Conservation (phyloP, 805 yeast species). For the Kuraishia ogatae region DNA sequence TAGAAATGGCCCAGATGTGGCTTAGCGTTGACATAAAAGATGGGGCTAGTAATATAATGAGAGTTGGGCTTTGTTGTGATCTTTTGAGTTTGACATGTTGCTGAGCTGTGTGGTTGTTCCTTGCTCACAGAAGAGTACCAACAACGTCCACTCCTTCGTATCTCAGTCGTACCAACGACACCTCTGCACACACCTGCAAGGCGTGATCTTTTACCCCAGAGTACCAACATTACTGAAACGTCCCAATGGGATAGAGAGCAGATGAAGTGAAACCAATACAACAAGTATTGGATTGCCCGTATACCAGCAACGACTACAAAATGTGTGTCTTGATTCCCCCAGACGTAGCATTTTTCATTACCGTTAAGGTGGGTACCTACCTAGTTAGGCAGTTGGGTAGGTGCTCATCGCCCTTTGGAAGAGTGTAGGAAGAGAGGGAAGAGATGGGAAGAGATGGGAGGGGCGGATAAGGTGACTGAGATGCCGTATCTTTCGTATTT, state of each 20-base stretch:
- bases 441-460: no score
- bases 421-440: no score
- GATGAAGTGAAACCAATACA: no score
- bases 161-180: background rate
- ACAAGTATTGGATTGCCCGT: no score
- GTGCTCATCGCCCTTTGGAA: no score
- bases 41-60: slow-evolving; percentile 77
- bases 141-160: background rate
- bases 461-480: no score
- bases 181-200: background rate
- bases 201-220: background rate
- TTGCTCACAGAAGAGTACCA: background rate
- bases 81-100: background rate
- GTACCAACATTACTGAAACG: background rate
- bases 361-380: background rate
- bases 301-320: no score
- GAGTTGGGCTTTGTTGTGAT: background rate
- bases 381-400: no score
- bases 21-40: slow-evolving; percentile 90
- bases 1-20: slow-evolving; percentile 95
- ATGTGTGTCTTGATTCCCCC: background rate
- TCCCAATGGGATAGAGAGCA: no score
- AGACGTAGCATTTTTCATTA: background rate
- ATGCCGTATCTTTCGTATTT: no score
- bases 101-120: background rate